Percentiles rank a stretch among this genome's conserved stretches.
Conservation (phyloP, 2,329 filamentous ascomycete species). For the Phaeosphaeriaceae sp. region DNA sequence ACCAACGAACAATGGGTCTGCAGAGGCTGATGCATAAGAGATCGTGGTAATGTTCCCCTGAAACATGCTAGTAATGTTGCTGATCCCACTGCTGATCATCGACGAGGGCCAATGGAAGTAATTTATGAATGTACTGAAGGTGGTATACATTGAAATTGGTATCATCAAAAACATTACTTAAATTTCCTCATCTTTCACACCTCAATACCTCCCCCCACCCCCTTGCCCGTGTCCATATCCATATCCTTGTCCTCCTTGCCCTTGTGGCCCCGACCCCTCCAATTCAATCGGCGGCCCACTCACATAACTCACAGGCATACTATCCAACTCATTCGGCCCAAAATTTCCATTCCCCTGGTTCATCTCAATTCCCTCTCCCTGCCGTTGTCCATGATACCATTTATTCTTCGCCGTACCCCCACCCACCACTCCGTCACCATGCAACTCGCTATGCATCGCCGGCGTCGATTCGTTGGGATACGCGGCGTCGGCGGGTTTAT, state of each 20-base stretch:
- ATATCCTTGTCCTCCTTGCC: background rate
- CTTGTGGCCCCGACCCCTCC: slow-evolving; percentile 13
- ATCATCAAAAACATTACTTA: background rate
- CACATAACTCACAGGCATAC: background rate
- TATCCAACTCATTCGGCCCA: slow-evolving; percentile 6
- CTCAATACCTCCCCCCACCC: background rate
- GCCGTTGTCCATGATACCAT: background rate
- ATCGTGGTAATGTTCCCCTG: too few species aligned
- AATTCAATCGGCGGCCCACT: slow-evolving; percentile 36
- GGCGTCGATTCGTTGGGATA: slow-evolving; percentile 8
- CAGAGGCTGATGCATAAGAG: too few species aligned
- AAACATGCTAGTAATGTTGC: too few species aligned
- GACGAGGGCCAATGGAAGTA: too few species aligned
- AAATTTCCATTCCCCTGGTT: background rate
- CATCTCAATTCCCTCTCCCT: background rate
- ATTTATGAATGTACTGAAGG: too few species aligned
- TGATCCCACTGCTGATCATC: too few species aligned
- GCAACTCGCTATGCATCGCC: background rate
- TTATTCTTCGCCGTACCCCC: background rate
- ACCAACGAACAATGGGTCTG: too few species aligned
- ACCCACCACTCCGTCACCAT: background rate
- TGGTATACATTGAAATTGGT: too few species aligned
- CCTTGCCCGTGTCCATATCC: background rate
- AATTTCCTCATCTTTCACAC: background rate
- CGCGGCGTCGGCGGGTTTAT: background rate